phyloP scores from a whole-genome alignment of 331 rosid genomes.

The Rosa hybrid region DNA sequence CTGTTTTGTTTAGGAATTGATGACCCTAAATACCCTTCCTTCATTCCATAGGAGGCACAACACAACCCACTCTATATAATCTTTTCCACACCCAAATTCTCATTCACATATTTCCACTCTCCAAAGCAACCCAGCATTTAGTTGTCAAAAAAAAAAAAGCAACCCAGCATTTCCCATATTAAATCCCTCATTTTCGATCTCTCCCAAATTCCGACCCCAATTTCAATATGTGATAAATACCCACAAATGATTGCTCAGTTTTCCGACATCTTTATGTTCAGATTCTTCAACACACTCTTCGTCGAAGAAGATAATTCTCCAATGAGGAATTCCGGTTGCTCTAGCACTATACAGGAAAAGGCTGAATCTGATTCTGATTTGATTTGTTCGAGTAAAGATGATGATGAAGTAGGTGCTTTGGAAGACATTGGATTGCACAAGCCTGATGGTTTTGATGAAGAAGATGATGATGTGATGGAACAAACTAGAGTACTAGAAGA shows the following conservation, averaged over 20 bases:
- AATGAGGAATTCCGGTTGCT: not conserved
- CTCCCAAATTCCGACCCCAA: not conserved
- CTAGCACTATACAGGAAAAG: constrained; percentile 20
- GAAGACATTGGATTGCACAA: too few relatives aligned
- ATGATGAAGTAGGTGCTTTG: not conserved
- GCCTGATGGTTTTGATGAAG: not conserved
- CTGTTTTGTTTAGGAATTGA: too few relatives aligned
- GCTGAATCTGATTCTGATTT: constrained; percentile 33
- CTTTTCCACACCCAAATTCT: too few relatives aligned
- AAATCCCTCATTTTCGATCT: not conserved
- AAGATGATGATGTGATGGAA: constrained; percentile 49
- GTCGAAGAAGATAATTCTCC: constrained; percentile 14
- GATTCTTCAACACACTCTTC: constrained; percentile 37
- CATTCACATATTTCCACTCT: too few relatives aligned
- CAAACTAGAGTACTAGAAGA: constrained; percentile 47
- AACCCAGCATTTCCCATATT: not conserved
- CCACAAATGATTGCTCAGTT: not conserved
- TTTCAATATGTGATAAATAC: not conserved
- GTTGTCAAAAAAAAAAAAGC: too few relatives aligned
- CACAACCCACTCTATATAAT: too few relatives aligned
- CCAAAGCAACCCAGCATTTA: not conserved
- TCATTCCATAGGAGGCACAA: too few relatives aligned
- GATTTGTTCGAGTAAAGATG: constrained; percentile 23
- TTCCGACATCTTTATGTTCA: constrained; percentile 33
- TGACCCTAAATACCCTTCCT: too few relatives aligned